Conservation (phyloP, 2,329 filamentous ascomycete genomes). For the Aspergillus tanneri region DNA sequence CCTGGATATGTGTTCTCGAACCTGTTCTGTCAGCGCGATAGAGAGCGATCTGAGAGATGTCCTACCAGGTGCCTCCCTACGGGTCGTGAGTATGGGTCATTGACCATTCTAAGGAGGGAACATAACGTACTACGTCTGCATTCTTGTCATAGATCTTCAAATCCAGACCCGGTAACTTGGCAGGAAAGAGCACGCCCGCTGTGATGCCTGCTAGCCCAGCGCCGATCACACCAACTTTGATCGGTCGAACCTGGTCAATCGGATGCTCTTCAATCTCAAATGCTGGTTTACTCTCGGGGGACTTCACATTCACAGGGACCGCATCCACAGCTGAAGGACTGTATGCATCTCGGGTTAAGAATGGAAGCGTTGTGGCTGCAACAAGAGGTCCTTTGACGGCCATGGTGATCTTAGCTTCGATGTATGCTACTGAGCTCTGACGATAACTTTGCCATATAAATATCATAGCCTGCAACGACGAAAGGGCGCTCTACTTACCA, state of each 20-base stretch:
- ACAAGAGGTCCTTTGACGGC: conserved; percentile 10
- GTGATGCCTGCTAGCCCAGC: conserved; percentile 64
- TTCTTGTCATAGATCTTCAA: conserved; percentile 70
- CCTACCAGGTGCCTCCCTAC: conserved; percentile 49
- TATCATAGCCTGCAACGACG: not conserved
- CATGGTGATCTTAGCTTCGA: too few species aligned
- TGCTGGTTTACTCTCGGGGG: conserved; percentile 10
- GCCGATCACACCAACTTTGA: conserved; percentile 62
- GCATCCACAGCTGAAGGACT: not conserved
- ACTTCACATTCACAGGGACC: conserved; percentile 10
- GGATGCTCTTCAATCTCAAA: conserved; percentile 46
- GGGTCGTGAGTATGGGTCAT: not conserved
- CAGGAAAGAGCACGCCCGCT: conserved; percentile 64
- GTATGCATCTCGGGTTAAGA: conserved; percentile 3
- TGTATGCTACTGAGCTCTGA: too few species aligned
- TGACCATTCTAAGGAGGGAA: fast-evolving
- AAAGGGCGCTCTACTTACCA: not conserved
- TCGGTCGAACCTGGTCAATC: conserved; percentile 50
- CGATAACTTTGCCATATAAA: too few species aligned
- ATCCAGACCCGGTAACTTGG: conserved; percentile 66
- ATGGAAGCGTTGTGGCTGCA: conserved; percentile 1
- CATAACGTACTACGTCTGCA: conserved; percentile 58
- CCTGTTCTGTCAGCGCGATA: conserved; percentile 18
- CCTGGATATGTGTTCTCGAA: conserved; percentile 59
- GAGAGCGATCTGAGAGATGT: not conserved